Base-by-base conservation (phyloP, 768 basidiomycete genomes). In the Serendipita sp. region DNA sequence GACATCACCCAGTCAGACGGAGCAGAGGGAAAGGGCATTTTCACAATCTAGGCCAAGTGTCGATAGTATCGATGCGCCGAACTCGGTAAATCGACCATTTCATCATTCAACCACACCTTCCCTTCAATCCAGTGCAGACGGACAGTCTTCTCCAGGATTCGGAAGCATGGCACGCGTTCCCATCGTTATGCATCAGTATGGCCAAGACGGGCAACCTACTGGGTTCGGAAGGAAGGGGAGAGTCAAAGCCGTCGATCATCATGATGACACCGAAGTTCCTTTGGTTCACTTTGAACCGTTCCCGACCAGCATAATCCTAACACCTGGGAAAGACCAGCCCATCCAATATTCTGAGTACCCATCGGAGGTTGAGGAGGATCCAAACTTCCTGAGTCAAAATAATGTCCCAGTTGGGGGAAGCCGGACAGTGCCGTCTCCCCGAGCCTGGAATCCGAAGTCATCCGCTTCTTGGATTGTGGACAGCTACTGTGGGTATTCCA, bases 251-350 rank as follows among this genome's bases (percentile, higher is more conserved):
- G 16, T 60, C 28, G 56, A 60, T 18, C 10, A 16, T 10, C 10
- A 28, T 10, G 56, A 60, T 11, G 28, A 60, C 4, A 11, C 30
- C 8, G 56, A 60, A 30, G 30, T 34, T n/a, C 56, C 56, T 11
- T 60, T 60, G 56, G 56, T 60, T 30, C n/a, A 60, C 56, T 60
- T 60, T 32, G 56, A 60, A 38, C 56, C 56, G 36, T 60, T 60
- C 28, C 56, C 56, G 16, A 60, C 36, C 30, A 60, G 56, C 56
- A 60, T 60, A 10, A 36, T 60, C 3, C 34, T 60, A 11, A 34
- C 56, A 3, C 56, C 56, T 8, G 56, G 56, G 35, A 60, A 60
- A 35, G 56, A 60, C n/a, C 56, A 60, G 35, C 56, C 56, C 8
- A 28, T n/a, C 11, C 56, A 60, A 8, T 60, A 60, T 18, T 60